A percentile compares a stretch with the other conserved stretches of the same genome.
phyloP scores from a whole-genome alignment of 2,329 filamentous ascomycete species.

The Pochonia chlamydosporia region DNA sequence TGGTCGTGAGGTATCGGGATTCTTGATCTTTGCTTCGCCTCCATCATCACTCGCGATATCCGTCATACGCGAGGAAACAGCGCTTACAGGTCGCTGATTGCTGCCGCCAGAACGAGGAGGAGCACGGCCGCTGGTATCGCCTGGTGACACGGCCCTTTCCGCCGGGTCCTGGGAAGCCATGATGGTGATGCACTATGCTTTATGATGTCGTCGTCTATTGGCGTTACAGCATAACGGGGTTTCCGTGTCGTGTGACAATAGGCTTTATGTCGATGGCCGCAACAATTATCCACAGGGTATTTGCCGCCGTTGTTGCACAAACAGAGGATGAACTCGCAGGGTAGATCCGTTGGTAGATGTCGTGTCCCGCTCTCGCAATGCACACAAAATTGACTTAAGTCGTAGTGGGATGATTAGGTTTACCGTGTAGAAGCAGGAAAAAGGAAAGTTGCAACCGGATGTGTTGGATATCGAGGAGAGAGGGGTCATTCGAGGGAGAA shows the following conservation, averaged over 20 bases:
- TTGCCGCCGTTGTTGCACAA: background rate
- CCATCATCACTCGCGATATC: constrained; percentile 56
- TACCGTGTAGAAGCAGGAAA: too few relatives aligned
- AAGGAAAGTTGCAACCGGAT: too few relatives aligned
- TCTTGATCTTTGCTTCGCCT: constrained; percentile 31
- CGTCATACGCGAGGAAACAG: constrained; percentile 69
- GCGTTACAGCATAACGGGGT: constrained; percentile 13
- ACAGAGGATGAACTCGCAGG: background rate
- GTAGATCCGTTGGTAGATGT: background rate
- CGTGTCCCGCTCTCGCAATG: background rate
- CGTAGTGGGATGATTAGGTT: background rate
- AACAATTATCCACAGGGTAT: background rate
- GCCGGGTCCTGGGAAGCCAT: constrained; percentile 34
- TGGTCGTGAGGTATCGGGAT: constrained; percentile 45
- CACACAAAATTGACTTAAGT: background rate
- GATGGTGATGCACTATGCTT: constrained; percentile 9
- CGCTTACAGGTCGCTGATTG: constrained; percentile 49
- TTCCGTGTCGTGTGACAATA: background rate
- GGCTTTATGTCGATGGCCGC: background rate
- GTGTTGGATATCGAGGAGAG: background rate
- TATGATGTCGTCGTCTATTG: background rate
- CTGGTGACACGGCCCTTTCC: constrained; percentile 29
- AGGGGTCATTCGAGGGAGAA: background rate
- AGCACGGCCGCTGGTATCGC: constrained; percentile 33
- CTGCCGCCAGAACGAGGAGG: constrained; percentile 25